phyloP scores from a whole-genome alignment of 2,329 filamentous ascomycete genomes.

The Aspergillus intermedius region DNA sequence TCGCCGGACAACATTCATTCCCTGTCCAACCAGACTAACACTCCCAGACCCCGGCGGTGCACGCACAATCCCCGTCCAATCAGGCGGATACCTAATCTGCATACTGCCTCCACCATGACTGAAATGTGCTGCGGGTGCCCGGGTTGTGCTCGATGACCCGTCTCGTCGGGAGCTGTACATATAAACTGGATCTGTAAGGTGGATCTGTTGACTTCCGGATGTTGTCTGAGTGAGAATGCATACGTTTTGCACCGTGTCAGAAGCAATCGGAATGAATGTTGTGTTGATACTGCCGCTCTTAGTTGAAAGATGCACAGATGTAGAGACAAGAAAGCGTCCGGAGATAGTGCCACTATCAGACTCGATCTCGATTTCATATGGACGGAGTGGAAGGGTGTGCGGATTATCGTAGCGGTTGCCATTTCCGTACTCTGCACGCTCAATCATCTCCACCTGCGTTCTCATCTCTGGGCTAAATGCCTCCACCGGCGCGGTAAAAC shows the following conservation, averaged over 20 bases:
- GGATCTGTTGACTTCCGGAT: constrained; percentile 12
- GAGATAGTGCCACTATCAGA: constrained; percentile 21
- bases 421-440: background rate
- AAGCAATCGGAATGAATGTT: constrained; percentile 39
- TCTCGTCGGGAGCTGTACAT: background rate
- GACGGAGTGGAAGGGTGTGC: constrained; percentile 11
- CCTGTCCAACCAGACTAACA: constrained; percentile 15
- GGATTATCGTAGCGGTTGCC: background rate
- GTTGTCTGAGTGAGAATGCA: constrained; percentile 12
- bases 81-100: constrained; percentile 20
- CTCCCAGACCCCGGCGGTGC: constrained; percentile 11
- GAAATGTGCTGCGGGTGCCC: constrained; percentile 1
- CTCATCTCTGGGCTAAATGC: constrained; percentile 2
- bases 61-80: constrained; percentile 25
- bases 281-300: constrained; percentile 45
- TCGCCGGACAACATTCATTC: constrained; percentile 11
- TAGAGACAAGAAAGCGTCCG: constrained; percentile 44
- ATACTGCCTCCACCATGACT: constrained; percentile 12
- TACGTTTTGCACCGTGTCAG: constrained; percentile 3
- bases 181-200: constrained; percentile 11
- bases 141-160: constrained; percentile 9
- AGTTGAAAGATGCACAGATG: constrained; percentile 42
- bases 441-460: constrained; percentile 1
- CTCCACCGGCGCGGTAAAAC: constrained; percentile 8
- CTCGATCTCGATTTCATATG: constrained; percentile 23